Base-by-base conservation (phyloP, 495 filamentous ascomycete species). In the Bathelium albidoporum region DNA sequence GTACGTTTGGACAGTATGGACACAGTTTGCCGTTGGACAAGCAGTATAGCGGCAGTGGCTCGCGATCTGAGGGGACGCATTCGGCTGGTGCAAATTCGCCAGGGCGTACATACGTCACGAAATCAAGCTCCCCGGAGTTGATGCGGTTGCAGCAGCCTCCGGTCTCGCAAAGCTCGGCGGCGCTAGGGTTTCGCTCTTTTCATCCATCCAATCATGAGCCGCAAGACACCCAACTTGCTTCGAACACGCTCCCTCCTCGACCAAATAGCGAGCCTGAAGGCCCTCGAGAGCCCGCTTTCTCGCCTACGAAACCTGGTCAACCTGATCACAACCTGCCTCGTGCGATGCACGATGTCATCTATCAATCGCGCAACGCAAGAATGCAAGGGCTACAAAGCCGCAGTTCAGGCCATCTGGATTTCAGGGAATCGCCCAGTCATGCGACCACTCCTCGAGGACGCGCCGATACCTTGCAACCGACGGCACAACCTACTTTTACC, bases 241-340 rank as follows among this genome's bases (percentile, higher is more conserved):
- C 49, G 9, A 29, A 12, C 9, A 9, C 24, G 5, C 9, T 55
- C 9, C 49, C 71, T 18, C 68, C 71, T 20, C 67, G 71, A 14
- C 71, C 71, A 61, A 72, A 65, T 52, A 71, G 71, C 58, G 68
- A 73, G 62, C 69, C 69, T 2, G 58, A 29, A 10, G 64, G 59
- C 2, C 68, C 44, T 22, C 63, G 49, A 28, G 49, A 55, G 29
- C 49, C 49, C 20, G 24, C 49, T 62, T 22, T 60, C 52, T 41
- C 60, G n/a, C 60, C 60, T 12, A 52, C 60, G 10, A 49, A 26
- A 43, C 28, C 36, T 16, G 31, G 58, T 4, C 12, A 20, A 5
- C 58, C 26, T 60, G 58, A 36, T 31, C 4, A 7, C 26, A 2
- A 26, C 49, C 7, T 55, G 7, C 11, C 26, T 36, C 58, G 32